Evolutionary conservation across 441 rosid species (phyloP).

Genomic region (Sinapis alba): DNA sequence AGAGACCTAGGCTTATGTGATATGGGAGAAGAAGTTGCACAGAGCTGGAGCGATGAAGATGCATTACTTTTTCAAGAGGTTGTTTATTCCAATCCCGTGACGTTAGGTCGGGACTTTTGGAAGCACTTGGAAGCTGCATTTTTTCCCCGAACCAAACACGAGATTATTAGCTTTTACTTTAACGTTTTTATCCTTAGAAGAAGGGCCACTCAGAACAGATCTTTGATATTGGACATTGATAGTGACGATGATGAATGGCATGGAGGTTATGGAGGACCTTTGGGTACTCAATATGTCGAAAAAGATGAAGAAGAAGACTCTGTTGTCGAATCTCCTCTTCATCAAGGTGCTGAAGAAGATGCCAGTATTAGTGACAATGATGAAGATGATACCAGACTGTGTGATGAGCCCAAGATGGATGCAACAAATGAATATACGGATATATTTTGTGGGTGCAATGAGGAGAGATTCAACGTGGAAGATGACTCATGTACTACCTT

Average conservation of each 20-base stretch:
- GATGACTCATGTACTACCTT: conserved; percentile 60
- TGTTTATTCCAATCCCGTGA: conserved; percentile 48
- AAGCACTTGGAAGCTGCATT: conserved; percentile 45
- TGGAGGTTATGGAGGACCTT: conserved; percentile 31
- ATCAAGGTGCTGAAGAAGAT: conserved; percentile 34
- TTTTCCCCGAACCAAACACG: conserved; percentile 42
- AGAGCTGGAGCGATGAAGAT: conserved; percentile 54
- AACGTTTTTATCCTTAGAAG: conserved; percentile 55
- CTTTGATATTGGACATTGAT: conserved; percentile 43
- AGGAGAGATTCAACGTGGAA: conserved; percentile 35
- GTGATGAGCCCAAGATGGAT: conserved; percentile 13
- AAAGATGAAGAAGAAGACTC: conserved; percentile 48
- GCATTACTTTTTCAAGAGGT: conserved; percentile 46
- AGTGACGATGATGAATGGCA: conserved; percentile 74
- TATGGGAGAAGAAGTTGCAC: conserved; percentile 60
- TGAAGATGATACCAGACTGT: conserved; percentile 31
- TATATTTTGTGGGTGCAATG: conserved; percentile 32
- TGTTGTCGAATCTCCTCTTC: conserved; percentile 46
- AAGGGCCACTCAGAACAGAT: conserved; percentile 57
- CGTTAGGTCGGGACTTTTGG: conserved; percentile 57
- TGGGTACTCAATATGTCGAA: conserved; percentile 25
- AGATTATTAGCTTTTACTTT: conserved; percentile 57
- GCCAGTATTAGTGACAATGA: conserved; percentile 4
- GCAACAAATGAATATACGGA: conserved; percentile 25
- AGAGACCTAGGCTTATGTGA: conserved; percentile 50